Base-by-base conservation (phyloP, 345 rosid genomes). In the Salix caprea region DNA sequence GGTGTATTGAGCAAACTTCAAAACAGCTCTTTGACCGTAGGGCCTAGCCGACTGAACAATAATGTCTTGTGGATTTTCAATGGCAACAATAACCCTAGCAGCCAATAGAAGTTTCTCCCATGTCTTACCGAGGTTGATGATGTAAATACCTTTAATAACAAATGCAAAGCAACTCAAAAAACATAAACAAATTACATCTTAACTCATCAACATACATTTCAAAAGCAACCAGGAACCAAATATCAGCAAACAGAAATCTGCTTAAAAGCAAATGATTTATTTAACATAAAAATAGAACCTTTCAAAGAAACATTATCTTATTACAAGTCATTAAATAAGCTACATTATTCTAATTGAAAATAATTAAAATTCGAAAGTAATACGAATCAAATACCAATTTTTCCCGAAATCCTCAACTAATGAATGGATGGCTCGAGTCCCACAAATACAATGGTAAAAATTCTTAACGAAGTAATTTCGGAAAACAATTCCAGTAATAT, bases 11-110 rank as follows among this genome's bases (percentile, higher is more conserved):
- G 98, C 97, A 75, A 94, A 94, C 86, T 92, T 94, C 73, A 94
- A 46, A 0, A 94, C 97, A 73, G 98, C 98, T 69, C 97, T 88
- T 88, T 94, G 98, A 71, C 98, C 98, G 78, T 94, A 94, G 1
- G 98, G 98, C 82, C 98, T 89, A 14, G 98, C 98, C 1, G 97
- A 92, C 79, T 94, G 98, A 9, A 94, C 99, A 83, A 94, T 94
- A 50, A 94, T 94, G 78, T 93, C 97, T 73, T 90, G 86, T 1
- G 99, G 97, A 79, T 90, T 91, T 79, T 94, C 99, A 16, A 94
- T 91, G 0, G 89, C 88, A 39, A 92, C 98, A 72, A 94, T 94
- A 21, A 90, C 95, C 52, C 97, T 80, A 1, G 98, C 98, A 7
- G 97, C 98, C 83, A 93, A 65, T 80, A 77, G 86, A 18, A 94